These are phyloP conservation scores for Pseudonitzschia multiseries DNA, from an alignment of 108 stramenopile species.

Conservation along the genomic window DNA sequence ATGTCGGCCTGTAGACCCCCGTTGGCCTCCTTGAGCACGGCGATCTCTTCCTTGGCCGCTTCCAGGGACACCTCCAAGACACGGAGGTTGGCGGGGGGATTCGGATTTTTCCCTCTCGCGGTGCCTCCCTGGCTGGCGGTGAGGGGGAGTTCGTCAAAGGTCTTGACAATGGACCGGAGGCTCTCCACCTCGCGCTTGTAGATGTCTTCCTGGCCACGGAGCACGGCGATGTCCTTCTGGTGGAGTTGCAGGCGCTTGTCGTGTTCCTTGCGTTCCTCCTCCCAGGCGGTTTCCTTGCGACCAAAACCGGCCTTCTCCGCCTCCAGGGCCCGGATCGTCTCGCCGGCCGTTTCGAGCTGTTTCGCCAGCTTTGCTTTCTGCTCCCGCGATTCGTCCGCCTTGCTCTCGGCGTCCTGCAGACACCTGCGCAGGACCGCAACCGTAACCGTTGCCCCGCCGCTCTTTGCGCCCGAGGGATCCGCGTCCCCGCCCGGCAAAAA, in stretches of 20 bases:
- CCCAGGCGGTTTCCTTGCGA: neutral
- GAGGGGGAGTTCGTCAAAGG: slow-evolving; percentile 53
- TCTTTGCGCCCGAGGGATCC: neutral
- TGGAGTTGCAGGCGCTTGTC: slow-evolving; percentile 11
- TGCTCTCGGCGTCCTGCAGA: slow-evolving; percentile 41
- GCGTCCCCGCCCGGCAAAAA: too few relatives aligned
- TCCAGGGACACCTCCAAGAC: slow-evolving; percentile 51
- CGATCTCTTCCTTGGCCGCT: slow-evolving; percentile 55
- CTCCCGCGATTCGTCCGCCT: slow-evolving; percentile 25
- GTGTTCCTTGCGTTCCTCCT: slow-evolving; percentile 6
- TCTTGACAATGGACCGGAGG: slow-evolving; percentile 58
- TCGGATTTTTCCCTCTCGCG: neutral
- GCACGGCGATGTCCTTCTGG: slow-evolving; percentile 19
- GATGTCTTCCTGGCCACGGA: slow-evolving; percentile 59
- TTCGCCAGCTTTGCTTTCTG: slow-evolving; percentile 31
- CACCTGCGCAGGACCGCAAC: slow-evolving; percentile 51
- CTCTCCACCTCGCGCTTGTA: slow-evolving; percentile 74
- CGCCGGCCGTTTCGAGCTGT: slow-evolving; percentile 33
- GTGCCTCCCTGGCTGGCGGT: slow-evolving; percentile 16
- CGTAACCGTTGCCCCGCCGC: slow-evolving; percentile 51
- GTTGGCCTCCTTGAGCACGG: slow-evolving; percentile 41
- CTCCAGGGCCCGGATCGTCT: slow-evolving; percentile 39
- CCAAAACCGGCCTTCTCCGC: slow-evolving; percentile 28
- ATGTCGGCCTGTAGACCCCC: slow-evolving; percentile 29
- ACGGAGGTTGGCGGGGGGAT: slow-evolving; percentile 9